phyloP scores from a whole-genome alignment of 1,139 yeast genomes.

The Schizosaccharomyces versatilis region DNA sequence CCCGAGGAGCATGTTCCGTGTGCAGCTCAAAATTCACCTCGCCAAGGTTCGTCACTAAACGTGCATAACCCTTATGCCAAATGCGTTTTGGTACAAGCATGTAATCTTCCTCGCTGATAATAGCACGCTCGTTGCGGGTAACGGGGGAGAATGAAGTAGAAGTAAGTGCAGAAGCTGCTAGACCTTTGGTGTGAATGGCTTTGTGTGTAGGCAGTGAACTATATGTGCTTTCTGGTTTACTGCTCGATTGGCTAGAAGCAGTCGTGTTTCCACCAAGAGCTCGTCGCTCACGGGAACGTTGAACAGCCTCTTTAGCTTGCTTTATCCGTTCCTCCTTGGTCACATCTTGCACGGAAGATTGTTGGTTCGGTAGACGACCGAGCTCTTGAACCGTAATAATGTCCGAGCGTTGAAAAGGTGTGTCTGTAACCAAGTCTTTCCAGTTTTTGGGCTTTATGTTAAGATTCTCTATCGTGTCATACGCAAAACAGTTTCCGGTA shows the following conservation, averaged over 20 bases:
- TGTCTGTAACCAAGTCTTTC: conserved; percentile 20
- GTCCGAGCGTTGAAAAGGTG: conserved; percentile 17
- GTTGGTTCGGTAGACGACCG: conserved; percentile 8
- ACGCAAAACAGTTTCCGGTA: conserved; percentile 20
- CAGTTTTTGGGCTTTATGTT: conserved; percentile 18
- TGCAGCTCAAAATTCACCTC: conserved; percentile 19
- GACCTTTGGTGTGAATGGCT: conserved; percentile 17
- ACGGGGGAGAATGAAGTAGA: conserved; percentile 18
- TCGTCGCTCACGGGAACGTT: background rate
- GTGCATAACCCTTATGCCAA: conserved; percentile 18
- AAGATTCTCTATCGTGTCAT: conserved; percentile 18
- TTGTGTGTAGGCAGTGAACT: conserved; percentile 9
- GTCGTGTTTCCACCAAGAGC: too few relatives aligned
- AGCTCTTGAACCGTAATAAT: conserved; percentile 15
- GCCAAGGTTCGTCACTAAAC: conserved; percentile 21
- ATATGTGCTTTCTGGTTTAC: background rate
- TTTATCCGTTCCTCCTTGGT: background rate
- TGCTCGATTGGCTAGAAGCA: background rate
- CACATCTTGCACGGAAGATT: conserved; percentile 5
- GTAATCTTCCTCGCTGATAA: conserved; percentile 15
- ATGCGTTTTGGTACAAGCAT: conserved; percentile 18
- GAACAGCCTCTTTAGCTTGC: background rate
- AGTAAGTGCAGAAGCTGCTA: conserved; percentile 20
- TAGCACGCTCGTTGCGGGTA: conserved; percentile 15
- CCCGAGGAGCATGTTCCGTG: conserved; percentile 23